Base-by-base conservation (phyloP, 2,329 filamentous ascomycete genomes). In the Setomelanomma holmii region DNA sequence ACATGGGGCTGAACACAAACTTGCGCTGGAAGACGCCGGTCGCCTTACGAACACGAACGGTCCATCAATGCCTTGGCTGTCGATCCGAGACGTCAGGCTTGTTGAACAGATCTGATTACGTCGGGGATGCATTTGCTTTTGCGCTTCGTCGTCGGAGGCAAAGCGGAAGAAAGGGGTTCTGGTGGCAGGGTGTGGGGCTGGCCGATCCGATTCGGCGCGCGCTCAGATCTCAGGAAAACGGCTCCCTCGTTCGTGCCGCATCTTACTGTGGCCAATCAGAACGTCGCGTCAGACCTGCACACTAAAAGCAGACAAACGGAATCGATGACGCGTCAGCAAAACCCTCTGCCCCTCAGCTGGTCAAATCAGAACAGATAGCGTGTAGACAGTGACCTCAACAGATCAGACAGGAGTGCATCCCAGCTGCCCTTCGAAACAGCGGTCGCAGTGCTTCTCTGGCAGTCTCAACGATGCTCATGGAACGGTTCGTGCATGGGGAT, bases 181-280 rank as follows among this genome's bases (percentile, higher is more conserved):
- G 64, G 20, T 23, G 39, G 19, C 30, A 17, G 12, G 60, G 61
- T 62, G 67, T 69, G 68, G 67, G 66, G 64, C 66, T 45, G 36
- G 60, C 33, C 53, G 66, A 69, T 71, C 62, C 63, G 68, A 71
- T 73, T 71, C 63, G 66, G 58, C 50, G 62, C 55, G 55, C 55
- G 54, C 56, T 67, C 57, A 69, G 68, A 72, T 72, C 69, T 68
- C 33, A 57, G 46, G 54, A 49, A 58, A 71, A 73, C 68, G 68
- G 66, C 67, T 61, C 60, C 54, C 57, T 57, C 46, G 51, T 52
- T 65, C 58, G 56, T 65, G 67, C 67, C 64, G 64, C 60, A 71
- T 69, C 64, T 68, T 62, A 62, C 61, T 60, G 57, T 48, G 44
- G 34, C 51, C 47, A 53, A 49, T 52, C 40, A 44, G 33, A 42